A percentile compares a stretch with the other conserved stretches of the same genome.
Evolutionary conservation across 1,284 basidiomycete species (phyloP).

Genomic region (Ustilago loliicola): DNA sequence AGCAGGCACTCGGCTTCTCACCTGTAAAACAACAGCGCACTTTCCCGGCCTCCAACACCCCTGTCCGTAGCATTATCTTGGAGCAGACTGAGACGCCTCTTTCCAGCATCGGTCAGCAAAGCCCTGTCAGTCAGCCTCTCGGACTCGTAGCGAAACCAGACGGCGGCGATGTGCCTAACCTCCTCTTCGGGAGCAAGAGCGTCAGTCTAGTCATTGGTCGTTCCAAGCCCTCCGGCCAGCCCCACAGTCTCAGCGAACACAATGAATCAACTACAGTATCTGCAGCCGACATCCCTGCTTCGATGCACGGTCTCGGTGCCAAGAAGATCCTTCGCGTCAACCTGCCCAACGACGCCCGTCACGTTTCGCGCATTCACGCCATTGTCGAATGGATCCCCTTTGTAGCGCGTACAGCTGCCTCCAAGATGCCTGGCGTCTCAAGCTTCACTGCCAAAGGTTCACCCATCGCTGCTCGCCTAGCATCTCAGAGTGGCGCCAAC

Average conservation of each 20-base stretch:
- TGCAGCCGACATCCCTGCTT: constrained; percentile 31
- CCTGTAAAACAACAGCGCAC: constrained; percentile 43
- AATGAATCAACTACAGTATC: constrained; percentile 14
- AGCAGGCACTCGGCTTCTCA: constrained; percentile 35
- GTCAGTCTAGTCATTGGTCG: constrained; percentile 55
- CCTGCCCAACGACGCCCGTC: constrained; percentile 61
- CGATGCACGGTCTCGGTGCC: constrained; percentile 50
- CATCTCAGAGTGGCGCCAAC: constrained; percentile 9
- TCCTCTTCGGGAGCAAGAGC: constrained; percentile 48
- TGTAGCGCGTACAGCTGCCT: constrained; percentile 15
- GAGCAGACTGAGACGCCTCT: constrained; percentile 19
- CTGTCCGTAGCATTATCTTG: constrained; percentile 18
- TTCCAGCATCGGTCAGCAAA: background rate
- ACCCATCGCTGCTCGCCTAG: constrained; percentile 22
- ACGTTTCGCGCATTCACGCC: constrained; percentile 66
- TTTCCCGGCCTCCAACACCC: constrained; percentile 16
- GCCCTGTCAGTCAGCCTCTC: constrained; percentile 10
- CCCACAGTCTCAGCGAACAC: constrained; percentile 19
- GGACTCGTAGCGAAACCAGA: constrained; percentile 41
- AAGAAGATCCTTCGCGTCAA: constrained; percentile 53
- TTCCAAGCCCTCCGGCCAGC: constrained; percentile 48
- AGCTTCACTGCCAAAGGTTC: constrained; percentile 38
- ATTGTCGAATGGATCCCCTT: constrained; percentile 69
- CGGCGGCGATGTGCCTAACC: constrained; percentile 25
- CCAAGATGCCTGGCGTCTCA: constrained; percentile 26